phyloP scores from a whole-genome alignment of 1,284 basidiomycete species.

The Cutaneotrichosporon arboriforme region DNA sequence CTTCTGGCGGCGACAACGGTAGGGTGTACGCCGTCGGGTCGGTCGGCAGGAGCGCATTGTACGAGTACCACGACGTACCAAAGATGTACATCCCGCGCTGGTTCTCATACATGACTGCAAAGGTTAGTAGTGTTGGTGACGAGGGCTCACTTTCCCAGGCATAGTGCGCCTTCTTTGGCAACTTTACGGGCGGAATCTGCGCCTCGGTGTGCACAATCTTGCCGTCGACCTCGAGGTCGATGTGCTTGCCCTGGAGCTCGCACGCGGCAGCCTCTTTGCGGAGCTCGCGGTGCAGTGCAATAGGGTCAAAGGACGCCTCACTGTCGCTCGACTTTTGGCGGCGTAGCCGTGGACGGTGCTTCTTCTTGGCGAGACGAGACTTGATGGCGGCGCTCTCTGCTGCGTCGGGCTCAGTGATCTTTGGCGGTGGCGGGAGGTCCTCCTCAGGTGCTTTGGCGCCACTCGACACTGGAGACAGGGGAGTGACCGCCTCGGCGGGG shows the following conservation, averaged over 20 bases:
- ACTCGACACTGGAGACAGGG: no score
- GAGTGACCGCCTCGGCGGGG: no score
- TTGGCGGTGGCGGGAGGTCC: background rate
- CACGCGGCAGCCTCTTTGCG: background rate
- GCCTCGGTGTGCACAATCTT: slow-evolving; percentile 5
- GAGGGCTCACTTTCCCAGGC: slow-evolving; percentile 62
- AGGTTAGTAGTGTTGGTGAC: background rate
- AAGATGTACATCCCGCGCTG: slow-evolving; percentile 45
- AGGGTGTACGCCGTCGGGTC: slow-evolving; percentile 46
- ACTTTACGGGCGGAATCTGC: background rate
- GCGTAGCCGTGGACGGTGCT: background rate
- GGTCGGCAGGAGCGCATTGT: slow-evolving; percentile 37
- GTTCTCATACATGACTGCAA: slow-evolving; percentile 48
- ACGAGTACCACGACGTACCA: slow-evolving; percentile 45
- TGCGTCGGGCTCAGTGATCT: background rate
- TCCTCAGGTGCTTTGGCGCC: background rate
- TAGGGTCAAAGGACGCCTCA: slow-evolving; percentile 3
- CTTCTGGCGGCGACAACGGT: slow-evolving; percentile 11
- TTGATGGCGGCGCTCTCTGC: background rate
- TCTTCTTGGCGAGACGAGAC: background rate
- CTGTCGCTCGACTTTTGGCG: background rate
- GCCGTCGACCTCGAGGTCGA: slow-evolving; percentile 8
- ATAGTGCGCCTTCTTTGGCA: slow-evolving; percentile 45
- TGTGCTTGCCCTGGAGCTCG: background rate
- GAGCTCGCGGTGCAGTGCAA: background rate